Base-by-base conservation (phyloP, 768 basidiomycete genomes). In the Rossbeevera mucosa region DNA sequence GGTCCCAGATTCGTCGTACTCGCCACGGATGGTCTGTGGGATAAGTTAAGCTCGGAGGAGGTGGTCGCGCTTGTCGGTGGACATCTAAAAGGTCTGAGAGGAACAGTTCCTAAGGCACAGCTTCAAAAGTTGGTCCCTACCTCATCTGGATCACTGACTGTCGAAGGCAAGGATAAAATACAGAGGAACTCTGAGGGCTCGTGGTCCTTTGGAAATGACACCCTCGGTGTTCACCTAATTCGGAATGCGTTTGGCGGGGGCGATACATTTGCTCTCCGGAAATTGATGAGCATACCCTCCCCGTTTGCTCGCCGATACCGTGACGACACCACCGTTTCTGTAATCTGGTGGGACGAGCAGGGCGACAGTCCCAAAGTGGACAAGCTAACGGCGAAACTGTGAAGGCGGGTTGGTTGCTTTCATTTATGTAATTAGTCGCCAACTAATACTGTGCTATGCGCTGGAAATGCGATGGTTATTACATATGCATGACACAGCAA, bases 161-260 rank as follows among this genome's bases (percentile, higher is more conserved):
- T 91, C 46, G 79, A 87, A 53, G 88, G 85, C 51, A 87, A 88
- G 64, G 71, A 76, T 57, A 76, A 76, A 64, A 56, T 45, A 47
- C 67, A 58, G 44, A 66, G 68, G 48, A 60, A 56, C 21, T 60
- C 60, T 9, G 63, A 75, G 28, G 82, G 82, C 13, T 74, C 76
- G 9, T 93, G 91, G 91, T 77, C 80, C 7, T 95, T 94, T 59
- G 79, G 76, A 44, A 90, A 94, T 61, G 83, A 84, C 16, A 88
- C 92, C 59, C 63, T 89, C 50, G 79, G 86, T 54, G 82, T 87
- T 33, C 93, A 94, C 68, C 72, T 95, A 16, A 91, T 94, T 52
- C 78, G 92, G 55, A 95, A 95, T 63, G 90, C 92, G n/a, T 82
- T 94, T 53, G 91, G 91, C n/a, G 91, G 93, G 26, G 88, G 80